Conservation (phyloP, 2,329 filamentous ascomycete genomes). For the Myriosclerotinia curreyana region DNA sequence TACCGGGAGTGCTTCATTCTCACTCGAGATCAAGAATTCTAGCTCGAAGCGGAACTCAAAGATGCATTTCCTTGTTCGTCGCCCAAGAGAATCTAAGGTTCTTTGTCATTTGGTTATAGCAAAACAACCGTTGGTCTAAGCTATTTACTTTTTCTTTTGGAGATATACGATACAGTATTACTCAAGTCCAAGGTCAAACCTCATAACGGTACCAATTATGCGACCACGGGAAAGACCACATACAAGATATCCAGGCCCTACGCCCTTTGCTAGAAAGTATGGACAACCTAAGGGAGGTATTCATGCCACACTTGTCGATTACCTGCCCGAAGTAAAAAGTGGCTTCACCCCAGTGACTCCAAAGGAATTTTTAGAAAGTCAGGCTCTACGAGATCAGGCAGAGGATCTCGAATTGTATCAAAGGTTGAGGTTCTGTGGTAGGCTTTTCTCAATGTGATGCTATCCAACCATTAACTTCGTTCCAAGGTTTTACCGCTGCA, state of each 20-base stretch:
- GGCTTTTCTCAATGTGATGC: background rate
- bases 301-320: background rate
- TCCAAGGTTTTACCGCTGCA: slow-evolving; percentile 9
- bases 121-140: background rate
- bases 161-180: background rate
- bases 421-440: slow-evolving; percentile 11
- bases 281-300: slow-evolving; percentile 2
- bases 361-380: background rate
- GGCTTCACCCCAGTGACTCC: slow-evolving; percentile 7
- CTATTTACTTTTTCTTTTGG: too few species aligned
- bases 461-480: background rate
- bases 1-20: background rate
- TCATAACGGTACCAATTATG: background rate
- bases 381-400: background rate
- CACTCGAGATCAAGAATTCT: background rate
- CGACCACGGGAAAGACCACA: background rate
- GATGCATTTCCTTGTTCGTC: background rate
- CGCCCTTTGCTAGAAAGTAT: slow-evolving; percentile 9
- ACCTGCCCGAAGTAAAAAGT: slow-evolving; percentile 9
- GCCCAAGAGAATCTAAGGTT: background rate
- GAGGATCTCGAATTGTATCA: background rate
- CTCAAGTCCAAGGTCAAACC: background rate
- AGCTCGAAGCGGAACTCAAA: background rate
- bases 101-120: background rate
- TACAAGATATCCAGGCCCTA: background rate